Percentiles rank a stretch among this genome's conserved stretches.
These are phyloP conservation scores for Henckelia pumila DNA, from an alignment of 257 asterid genomes.

Conservation along the genomic window DNA sequence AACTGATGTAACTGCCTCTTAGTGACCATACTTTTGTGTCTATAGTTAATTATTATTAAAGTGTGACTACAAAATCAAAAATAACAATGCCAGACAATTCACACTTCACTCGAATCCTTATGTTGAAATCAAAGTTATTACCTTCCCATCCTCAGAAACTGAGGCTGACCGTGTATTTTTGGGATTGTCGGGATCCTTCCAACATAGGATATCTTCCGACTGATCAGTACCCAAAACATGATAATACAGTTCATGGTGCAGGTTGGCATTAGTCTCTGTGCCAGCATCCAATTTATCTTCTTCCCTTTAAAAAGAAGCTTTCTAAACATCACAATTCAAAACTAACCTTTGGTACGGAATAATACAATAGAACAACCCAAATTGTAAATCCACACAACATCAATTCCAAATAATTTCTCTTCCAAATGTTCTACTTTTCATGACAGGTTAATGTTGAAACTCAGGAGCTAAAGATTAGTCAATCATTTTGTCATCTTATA, in stretches of 20 bases:
- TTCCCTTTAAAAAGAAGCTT: conserved; percentile 15
- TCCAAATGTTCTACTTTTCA: neutral
- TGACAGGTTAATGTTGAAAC: neutral
- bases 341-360: neutral
- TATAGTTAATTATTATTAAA: too few species aligned
- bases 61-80: too few species aligned
- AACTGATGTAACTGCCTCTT: too few species aligned
- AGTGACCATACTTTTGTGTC: too few species aligned
- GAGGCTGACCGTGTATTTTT: conserved; percentile 42
- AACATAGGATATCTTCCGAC: conserved; percentile 60
- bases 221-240: conserved; percentile 62
- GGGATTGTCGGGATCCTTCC: conserved; percentile 59
- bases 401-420: too few species aligned
- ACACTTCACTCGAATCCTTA: neutral
- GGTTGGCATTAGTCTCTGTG: too few species aligned
- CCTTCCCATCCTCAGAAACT: conserved; percentile 67
- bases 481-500: neutral
- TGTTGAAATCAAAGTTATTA: conserved; percentile 12
- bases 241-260: conserved; percentile 49
- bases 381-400: neutral
- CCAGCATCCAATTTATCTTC: too few species aligned
- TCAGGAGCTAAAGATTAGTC: neutral
- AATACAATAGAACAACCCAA: neutral
- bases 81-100: neutral
- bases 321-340: neutral